Conservation (phyloP, 2,329 filamentous ascomycete genomes). For the Ophiostoma sp. region DNA sequence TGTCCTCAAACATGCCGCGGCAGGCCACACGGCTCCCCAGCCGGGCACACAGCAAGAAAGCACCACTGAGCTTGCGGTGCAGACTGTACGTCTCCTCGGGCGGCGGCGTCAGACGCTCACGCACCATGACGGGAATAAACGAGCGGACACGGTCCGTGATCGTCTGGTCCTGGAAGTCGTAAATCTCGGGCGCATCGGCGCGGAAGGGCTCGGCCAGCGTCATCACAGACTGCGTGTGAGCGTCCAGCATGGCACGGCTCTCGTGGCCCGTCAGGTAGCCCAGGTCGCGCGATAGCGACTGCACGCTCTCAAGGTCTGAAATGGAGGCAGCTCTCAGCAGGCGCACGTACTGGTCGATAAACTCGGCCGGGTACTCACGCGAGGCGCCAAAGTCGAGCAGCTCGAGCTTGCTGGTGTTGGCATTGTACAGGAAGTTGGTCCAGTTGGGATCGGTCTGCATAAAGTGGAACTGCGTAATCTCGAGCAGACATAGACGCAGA, state of each 20-base stretch:
- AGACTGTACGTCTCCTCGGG: constrained; percentile 97
- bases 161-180: constrained; percentile 92
- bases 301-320: constrained; percentile 64
- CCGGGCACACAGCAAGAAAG: constrained; percentile 86
- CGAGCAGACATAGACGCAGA: constrained; percentile 84
- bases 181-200: constrained; percentile 71
- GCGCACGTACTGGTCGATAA: constrained; percentile 76
- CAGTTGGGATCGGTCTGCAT: constrained; percentile 99
- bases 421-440: constrained; percentile 97
- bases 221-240: constrained; percentile 83
- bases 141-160: constrained; percentile 90
- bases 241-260: constrained; percentile 80
- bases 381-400: constrained; percentile 95
- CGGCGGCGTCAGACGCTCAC: constrained; percentile 82
- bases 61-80: constrained; percentile 92
- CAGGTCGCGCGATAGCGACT: constrained; percentile 69
- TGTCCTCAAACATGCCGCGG: constrained; percentile 72
- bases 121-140: constrained; percentile 90
- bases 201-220: constrained; percentile 92
- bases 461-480: constrained; percentile 91
- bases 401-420: constrained; percentile 69
- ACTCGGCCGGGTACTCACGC: constrained; percentile 76
- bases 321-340: constrained; percentile 78
- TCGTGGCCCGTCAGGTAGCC: constrained; percentile 94
- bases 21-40: constrained; percentile 82